Evolutionary conservation across 2,329 filamentous ascomycete genomes (phyloP), one percentile per base, ranked within the genome.

Genomic region (Sporothrix euskadiensis): DNA sequence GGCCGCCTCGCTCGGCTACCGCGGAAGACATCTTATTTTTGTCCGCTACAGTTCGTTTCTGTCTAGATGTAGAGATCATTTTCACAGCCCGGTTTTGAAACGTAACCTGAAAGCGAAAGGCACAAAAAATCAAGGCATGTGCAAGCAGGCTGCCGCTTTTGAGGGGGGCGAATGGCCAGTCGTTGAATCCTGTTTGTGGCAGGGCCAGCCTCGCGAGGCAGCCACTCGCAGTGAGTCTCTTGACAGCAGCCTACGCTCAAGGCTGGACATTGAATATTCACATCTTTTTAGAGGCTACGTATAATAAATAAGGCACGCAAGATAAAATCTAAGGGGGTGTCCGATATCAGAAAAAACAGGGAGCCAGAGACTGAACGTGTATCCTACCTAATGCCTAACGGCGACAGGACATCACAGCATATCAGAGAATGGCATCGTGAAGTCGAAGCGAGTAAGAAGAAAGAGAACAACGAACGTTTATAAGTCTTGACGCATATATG

Each of bases 171-270:
- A 66, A 47, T 26, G 6, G 4, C 22, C 65, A 52, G 22, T 68
- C 30, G 44, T 68, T 26, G 8, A 68, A n/a, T 30, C 39, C 54
- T 47, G 10, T 35, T 52, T n/a, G 44, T 35, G 8, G 26, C 44
- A 35, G 26, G 26, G 44, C 65, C 65, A 68, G 65, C 65, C 65
- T 68, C 44, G 44, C 65, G 41, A 68, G 65, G 41, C 65, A 68
- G 44, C 65, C 65, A 66, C 61, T 66, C 61, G 22, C 19, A 66
- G 39, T 22, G 47, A 47, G 61, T 16, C 61, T 66, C n/a, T 66
- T 66, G 39, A 66, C 22, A 47, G n/a, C 22, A 26, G 39, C 16
- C 22, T 32, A 35, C 35, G 8, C 6, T 59, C 4, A n/a, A 41
- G 35, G 57, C 32, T 30, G 52, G 4, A 10, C 19, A 22, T 10